Evolutionary conservation across 768 basidiomycete species (phyloP), one percentile per base, ranked within the genome.

Genomic region (Leccinum variicolor): DNA sequence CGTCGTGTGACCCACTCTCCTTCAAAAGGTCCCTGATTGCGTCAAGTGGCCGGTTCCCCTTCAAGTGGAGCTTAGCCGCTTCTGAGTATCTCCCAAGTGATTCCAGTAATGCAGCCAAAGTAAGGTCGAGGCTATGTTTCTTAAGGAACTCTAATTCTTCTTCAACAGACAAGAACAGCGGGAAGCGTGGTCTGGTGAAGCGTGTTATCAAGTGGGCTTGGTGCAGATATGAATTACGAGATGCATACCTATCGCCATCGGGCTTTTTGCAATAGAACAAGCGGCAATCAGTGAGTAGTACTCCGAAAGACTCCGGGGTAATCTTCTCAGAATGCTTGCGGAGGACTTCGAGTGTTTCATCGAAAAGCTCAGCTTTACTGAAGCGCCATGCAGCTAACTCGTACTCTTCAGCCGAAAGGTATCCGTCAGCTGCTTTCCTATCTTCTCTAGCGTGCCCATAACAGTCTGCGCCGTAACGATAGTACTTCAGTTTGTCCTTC

Each of bases 91-190:
- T 74, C 10, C 76, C 77, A 11, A 78, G 72, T 3, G 71, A 68
- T 26, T 75, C 73, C 14, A 85, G 71, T 11, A 87, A 60, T 0
- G 69, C 67, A 0, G 80, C 78, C 11, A 75, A 81, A 9, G 81
- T 77, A 13, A 74, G 58, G 61, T 84, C 80, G 9, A 89, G 69
- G 29, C 79, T 79, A 49, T 77, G 75, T 4, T 81, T 77, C 53
- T 85, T 79, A 17, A 84, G 73, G 57, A 83, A 89, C 39, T 79
- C 77, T 17, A 86, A 60, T n/a, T 76, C 74, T 21, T 85, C 81
- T 23, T 87, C 80, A 1, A 76, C 68, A 1, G 76, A 73, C 0
- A 73, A 58, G 58, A 89, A 89, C 3, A 89, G 65, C 9, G 54
- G 71, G 52, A 23, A 77, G 77, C 69, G 81, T 72, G 72, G 67